These are phyloP conservation scores for Porpolomopsis calyptriformis DNA, from an alignment of 768 basidiomycete genomes.

Conservation along the genomic window DNA sequence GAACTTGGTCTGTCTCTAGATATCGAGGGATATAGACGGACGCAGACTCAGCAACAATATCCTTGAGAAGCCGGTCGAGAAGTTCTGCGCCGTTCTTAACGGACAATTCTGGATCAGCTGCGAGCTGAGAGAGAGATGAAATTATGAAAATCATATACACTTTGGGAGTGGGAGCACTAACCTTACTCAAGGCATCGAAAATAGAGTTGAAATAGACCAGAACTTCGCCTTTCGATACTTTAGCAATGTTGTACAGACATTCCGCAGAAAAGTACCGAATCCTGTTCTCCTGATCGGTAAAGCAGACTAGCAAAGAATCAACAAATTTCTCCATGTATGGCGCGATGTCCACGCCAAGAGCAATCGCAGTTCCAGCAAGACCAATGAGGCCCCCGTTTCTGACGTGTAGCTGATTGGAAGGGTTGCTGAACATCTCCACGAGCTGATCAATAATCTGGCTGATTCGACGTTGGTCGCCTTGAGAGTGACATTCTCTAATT, in stretches of 20 bases:
- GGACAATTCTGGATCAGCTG: constrained; percentile 88
- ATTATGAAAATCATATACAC: constrained; percentile 5
- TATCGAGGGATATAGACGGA: constrained; percentile 88
- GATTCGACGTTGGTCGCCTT: constrained; percentile 74
- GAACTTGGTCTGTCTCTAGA: constrained; percentile 63
- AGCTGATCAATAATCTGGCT: constrained; percentile 86
- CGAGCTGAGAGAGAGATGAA: constrained; percentile 48
- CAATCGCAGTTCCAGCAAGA: constrained; percentile 94
- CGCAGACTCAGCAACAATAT: constrained; percentile 94
- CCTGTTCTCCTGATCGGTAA: constrained; percentile 87
- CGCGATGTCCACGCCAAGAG: constrained; percentile 84
- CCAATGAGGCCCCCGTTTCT: constrained; percentile 95
- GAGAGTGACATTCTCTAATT: constrained; percentile 76
- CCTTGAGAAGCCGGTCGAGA: constrained; percentile 92
- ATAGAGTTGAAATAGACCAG: constrained; percentile 97
- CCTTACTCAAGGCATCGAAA: constrained; percentile 95
- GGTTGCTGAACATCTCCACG: constrained; percentile 84
- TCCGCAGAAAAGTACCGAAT: constrained; percentile 98
- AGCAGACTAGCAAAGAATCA: constrained; percentile 79
- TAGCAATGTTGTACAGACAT: constrained; percentile 95
- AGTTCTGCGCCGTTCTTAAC: constrained; percentile 98
- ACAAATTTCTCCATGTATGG: constrained; percentile 93
- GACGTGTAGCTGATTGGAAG: constrained; percentile 74
- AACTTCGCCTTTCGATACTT: constrained; percentile 95
- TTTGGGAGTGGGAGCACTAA: constrained; percentile 25